Evolutionary conservation across 1,284 basidiomycete genomes (phyloP).

Genomic region (Tilletia indica): DNA sequence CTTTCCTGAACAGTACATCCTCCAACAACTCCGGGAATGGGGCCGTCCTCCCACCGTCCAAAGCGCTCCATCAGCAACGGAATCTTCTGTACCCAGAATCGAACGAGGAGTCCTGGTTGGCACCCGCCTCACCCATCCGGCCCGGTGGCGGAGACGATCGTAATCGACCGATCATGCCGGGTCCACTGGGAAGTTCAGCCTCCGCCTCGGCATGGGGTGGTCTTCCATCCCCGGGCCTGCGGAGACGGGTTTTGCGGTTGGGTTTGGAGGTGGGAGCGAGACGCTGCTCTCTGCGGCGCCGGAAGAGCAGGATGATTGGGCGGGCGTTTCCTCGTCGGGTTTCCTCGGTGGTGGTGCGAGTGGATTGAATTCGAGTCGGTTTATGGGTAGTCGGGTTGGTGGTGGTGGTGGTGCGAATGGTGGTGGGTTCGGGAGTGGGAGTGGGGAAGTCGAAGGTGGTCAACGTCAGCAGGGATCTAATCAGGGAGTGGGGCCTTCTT

Average conservation of each 20-base stretch:
- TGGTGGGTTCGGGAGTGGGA: not conserved
- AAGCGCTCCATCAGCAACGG: not conserved
- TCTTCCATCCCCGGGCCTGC: not conserved
- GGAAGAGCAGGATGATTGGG: not conserved
- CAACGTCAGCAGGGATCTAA: not conserved
- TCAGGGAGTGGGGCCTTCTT: not conserved
- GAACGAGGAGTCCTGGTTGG: not conserved
- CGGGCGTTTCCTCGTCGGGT: not conserved
- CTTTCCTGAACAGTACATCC: not conserved
- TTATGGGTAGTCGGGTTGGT: not conserved
- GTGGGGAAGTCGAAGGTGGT: not conserved
- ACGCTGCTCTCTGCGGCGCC: not conserved
- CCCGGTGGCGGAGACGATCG: not conserved
- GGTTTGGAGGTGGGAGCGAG: not conserved
- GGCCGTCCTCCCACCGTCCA: not conserved
- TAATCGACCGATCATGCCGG: not conserved
- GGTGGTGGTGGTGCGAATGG: not conserved
- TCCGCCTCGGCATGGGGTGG: not conserved
- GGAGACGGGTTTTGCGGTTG: not conserved
- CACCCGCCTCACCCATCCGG: not conserved
- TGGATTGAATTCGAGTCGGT: slow-evolving; percentile 4
- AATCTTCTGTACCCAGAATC: not conserved
- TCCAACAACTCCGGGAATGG: not conserved
- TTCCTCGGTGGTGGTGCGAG: not conserved
- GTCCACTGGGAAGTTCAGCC: not conserved